phyloP scores from a whole-genome alignment of 768 basidiomycete species.

The Rhizopogon sp. region DNA sequence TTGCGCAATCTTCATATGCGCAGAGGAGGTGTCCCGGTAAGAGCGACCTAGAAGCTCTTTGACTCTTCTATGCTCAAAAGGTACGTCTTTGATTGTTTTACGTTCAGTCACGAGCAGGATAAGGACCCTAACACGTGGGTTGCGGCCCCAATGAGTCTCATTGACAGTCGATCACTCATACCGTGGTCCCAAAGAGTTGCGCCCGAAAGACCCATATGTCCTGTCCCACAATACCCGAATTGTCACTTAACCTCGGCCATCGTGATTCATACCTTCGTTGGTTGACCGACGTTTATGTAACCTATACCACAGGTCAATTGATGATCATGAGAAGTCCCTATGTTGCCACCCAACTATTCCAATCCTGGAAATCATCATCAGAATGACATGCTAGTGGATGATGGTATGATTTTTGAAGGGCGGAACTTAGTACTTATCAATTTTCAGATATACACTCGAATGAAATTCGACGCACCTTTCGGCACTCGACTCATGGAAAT shows the following conservation, averaged over 20 bases:
- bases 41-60: background rate
- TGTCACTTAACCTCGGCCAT: background rate
- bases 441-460: background rate
- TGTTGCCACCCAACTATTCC: background rate
- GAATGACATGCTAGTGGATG: background rate
- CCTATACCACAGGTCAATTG: background rate
- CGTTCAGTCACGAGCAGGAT: background rate
- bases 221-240: background rate
- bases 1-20: no score
- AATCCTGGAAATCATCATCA: background rate
- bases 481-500: background rate
- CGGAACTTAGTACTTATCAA: background rate
- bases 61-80: background rate
- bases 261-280: background rate
- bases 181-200: background rate
- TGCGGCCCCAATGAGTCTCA: background rate
- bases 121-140: background rate
- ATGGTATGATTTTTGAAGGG: background rate
- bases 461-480: background rate
- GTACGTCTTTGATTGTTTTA: background rate
- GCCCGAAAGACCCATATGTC: background rate
- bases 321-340: background rate
- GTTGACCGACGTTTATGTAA: background rate
- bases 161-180: background rate
- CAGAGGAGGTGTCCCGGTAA: background rate